These are phyloP conservation scores for Mucor piriformis DNA, from an alignment of 371 early-diverging fungal species.

Conservation along the genomic window DNA sequence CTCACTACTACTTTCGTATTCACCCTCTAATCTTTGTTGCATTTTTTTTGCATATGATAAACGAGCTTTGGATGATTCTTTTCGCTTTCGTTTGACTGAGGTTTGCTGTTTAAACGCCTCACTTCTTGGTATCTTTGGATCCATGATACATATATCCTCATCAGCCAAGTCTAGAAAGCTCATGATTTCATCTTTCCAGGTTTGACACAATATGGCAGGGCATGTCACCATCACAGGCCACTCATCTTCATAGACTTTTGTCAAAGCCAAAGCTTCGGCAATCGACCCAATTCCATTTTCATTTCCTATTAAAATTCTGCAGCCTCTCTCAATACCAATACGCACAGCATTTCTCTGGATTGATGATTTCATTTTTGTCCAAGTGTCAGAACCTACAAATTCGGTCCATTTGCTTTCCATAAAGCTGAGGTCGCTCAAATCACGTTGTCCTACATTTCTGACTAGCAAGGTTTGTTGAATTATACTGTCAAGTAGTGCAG, in stretches of 20 bases:
- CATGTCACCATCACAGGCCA: conserved; percentile 70
- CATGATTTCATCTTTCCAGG: conserved; percentile 58
- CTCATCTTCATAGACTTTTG: conserved; percentile 48
- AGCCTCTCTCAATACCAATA: conserved; percentile 44
- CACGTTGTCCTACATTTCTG: not conserved
- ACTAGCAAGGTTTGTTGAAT: not conserved
- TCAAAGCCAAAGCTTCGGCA: conserved; percentile 82
- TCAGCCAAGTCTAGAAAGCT: conserved; percentile 48
- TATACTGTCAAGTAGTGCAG: not conserved
- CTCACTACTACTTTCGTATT: not conserved
- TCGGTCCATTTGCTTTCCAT: conserved; percentile 10
- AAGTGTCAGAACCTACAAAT: conserved; percentile 8
- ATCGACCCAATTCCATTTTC: conserved; percentile 98
- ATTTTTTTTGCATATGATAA: conserved; percentile 3
- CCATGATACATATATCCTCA: conserved; percentile 37
- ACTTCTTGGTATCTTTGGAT: not conserved
- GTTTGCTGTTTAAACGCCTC: not conserved
- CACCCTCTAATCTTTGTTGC: not conserved
- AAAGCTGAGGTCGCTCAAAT: not conserved
- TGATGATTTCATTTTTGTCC: not conserved
- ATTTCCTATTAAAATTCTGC: conserved; percentile 85
- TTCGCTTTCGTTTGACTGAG: not conserved
- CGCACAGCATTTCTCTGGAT: conserved; percentile 61
- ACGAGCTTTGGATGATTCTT: not conserved
- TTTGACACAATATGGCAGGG: conserved; percentile 54